Base-by-base conservation (phyloP, 2,329 filamentous ascomycete species). In the Fonsecaea monophora region DNA sequence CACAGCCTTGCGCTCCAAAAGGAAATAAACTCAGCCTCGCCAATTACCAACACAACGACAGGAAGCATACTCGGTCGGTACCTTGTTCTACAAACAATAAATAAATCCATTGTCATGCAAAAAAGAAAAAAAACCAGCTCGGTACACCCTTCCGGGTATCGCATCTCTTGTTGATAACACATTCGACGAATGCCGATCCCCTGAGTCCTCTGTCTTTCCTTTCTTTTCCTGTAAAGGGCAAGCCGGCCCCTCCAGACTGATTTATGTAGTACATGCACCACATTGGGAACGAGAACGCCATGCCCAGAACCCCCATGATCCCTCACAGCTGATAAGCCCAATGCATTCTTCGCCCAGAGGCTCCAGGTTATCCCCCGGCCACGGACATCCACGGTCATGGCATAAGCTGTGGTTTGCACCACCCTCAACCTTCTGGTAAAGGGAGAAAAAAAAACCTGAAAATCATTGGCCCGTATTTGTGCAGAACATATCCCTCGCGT, bases 401-500 rank as follows among this genome's bases (percentile, higher is more conserved):
- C 25, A n/a, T 30, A 9, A 38, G 10, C 53, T 15, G 32, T 32
- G 15, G 15, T 35, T 30, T 32, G 54, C 40, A 15, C 38, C 37
- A 21, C n/a, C 35, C 32, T 37, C 62, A 35, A 62, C 55, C 55
- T 4, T 60, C 63, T 21, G 59, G 40, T 40, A 63, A 58, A 35
- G 25, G 25, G 25, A 70, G 68, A 40, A 40, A 63, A 32, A 32
- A 32, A 70, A 70, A 34, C 53, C 68, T 25, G 8, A 12, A 50
- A 50, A 30, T 13, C 45, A 45, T 50, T 10, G 21, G 18, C 45
- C 45, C 18, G 9, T 13, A 30, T 50, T 30, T 50, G 45, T 18
- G 18, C 45, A 50, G 45, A 50, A 50, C 10, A 50, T 25, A 50
- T 50, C 45, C 4, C 4, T 50, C 21, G 18, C 45, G 25, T 50